Evolutionary conservation across 1,284 basidiomycete species (phyloP).

Genomic region (Heterobasidion annosum): DNA sequence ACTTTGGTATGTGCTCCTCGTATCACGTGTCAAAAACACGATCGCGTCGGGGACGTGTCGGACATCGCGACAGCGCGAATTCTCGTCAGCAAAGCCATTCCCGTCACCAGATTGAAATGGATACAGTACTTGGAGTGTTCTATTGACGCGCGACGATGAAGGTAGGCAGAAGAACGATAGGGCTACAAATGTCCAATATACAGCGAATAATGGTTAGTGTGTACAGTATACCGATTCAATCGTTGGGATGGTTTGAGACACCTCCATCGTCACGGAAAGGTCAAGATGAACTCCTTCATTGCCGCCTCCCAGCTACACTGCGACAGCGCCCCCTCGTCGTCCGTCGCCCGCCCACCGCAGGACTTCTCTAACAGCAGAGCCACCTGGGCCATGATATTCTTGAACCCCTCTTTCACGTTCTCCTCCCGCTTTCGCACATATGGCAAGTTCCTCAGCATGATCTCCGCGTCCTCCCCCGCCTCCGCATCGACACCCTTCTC

Average conservation of each 20-base stretch:
- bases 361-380: conserved; percentile 22
- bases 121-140: no score
- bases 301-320: conserved; percentile 49
- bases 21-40: neutral
- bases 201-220: neutral
- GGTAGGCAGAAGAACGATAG: neutral
- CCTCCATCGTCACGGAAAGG: conserved; percentile 45
- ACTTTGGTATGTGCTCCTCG: neutral
- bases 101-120: no score
- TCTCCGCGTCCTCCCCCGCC: conserved; percentile 15
- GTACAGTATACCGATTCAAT: no score
- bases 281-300: conserved; percentile 56
- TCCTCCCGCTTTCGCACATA: conserved; percentile 15
- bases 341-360: conserved; percentile 39
- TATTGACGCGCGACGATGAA: no score
- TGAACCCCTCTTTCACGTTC: conserved; percentile 16
- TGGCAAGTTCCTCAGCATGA: conserved; percentile 5
- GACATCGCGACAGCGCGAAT: neutral
- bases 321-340: conserved; percentile 27
- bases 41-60: neutral
- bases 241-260: neutral
- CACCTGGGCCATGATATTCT: conserved; percentile 25
- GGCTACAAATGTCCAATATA: neutral
- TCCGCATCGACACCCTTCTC: neutral
- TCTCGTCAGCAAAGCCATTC: neutral